Percentiles rank a stretch among this genome's conserved stretches.
Evolutionary conservation across 768 basidiomycete species (phyloP).

Genomic region (Phaffia tasmanica): DNA sequence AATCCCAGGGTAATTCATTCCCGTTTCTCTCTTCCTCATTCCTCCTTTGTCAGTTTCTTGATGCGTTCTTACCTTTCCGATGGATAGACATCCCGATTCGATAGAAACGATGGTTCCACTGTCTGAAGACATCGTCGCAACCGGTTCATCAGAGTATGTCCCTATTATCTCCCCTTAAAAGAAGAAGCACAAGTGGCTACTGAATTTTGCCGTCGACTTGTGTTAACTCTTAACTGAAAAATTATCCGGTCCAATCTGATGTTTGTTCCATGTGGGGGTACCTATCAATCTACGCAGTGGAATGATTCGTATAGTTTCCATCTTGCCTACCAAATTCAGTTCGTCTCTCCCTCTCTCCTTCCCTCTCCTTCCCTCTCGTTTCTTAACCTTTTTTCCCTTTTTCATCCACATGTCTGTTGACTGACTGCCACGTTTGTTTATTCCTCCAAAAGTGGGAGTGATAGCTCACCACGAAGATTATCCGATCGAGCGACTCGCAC

Average conservation of each 20-base stretch:
- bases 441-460: constrained; percentile 50
- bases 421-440: background rate
- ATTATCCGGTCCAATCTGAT: too few species aligned
- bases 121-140: constrained; percentile 62
- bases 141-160: constrained; percentile 65
- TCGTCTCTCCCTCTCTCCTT: constrained; percentile 22
- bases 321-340: constrained; percentile 72
- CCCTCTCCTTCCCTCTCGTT: background rate
- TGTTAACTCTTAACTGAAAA: too few species aligned
- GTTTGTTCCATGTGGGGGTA: too few species aligned
- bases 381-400: background rate
- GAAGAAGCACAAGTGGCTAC: too few species aligned
- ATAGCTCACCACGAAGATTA: constrained; percentile 85
- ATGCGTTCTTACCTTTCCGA: background rate
- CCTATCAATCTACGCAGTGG: constrained; percentile 40
- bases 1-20: constrained; percentile 57
- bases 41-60: background rate
- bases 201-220: too few species aligned
- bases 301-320: constrained; percentile 69
- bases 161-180: too few species aligned
- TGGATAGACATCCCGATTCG: constrained; percentile 69
- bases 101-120: constrained; percentile 74
- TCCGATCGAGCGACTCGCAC: constrained; percentile 62
- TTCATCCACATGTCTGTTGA: too few species aligned
- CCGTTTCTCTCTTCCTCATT: background rate